Evolutionary conservation across 805 yeast species (phyloP).

Genomic region (Blastobotrys mokoenaii): DNA sequence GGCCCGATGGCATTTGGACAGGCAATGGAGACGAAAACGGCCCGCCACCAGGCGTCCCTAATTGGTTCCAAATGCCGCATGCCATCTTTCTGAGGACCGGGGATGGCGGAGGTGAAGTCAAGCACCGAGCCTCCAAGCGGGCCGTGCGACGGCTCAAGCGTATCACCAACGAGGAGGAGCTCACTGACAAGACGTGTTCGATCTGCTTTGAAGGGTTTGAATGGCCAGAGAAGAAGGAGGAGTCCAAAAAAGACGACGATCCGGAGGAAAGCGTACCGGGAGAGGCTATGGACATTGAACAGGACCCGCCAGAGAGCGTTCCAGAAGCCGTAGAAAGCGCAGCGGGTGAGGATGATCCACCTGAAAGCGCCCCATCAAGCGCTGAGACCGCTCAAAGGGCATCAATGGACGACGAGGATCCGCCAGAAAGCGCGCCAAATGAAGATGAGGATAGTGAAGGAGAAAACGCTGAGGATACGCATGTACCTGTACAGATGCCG

Average conservation of each 20-base stretch:
- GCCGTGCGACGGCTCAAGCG: slow-evolving; percentile 29
- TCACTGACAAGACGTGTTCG: slow-evolving; percentile 30
- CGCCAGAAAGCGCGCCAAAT: slow-evolving; percentile 10
- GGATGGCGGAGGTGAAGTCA: background rate
- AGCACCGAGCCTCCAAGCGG: slow-evolving; percentile 17
- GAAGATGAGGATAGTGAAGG: slow-evolving; percentile 1
- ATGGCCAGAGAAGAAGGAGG: background rate
- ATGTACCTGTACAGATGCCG: slow-evolving; percentile 66
- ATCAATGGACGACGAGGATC: slow-evolving; percentile 8
- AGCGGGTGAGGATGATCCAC: slow-evolving; percentile 6
- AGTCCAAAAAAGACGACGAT: background rate
- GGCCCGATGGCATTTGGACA: too few relatives aligned
- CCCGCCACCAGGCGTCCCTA: too few relatives aligned
- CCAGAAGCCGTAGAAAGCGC: slow-evolving; percentile 5
- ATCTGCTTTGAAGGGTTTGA: slow-evolving; percentile 37
- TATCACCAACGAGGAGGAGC: slow-evolving; percentile 25
- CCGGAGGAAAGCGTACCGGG: slow-evolving; percentile 1
- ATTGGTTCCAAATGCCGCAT: too few relatives aligned
- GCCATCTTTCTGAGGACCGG: too few relatives aligned
- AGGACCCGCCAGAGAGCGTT: slow-evolving; percentile 2
- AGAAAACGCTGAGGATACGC: slow-evolving; percentile 25
- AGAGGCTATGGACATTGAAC: slow-evolving; percentile 5
- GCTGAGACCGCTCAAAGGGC: background rate
- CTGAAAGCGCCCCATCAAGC: slow-evolving; percentile 3
- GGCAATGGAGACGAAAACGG: too few relatives aligned